Evolutionary conservation across 108 stramenopile species (phyloP).

Genomic region (Skeletonema marinoi): DNA sequence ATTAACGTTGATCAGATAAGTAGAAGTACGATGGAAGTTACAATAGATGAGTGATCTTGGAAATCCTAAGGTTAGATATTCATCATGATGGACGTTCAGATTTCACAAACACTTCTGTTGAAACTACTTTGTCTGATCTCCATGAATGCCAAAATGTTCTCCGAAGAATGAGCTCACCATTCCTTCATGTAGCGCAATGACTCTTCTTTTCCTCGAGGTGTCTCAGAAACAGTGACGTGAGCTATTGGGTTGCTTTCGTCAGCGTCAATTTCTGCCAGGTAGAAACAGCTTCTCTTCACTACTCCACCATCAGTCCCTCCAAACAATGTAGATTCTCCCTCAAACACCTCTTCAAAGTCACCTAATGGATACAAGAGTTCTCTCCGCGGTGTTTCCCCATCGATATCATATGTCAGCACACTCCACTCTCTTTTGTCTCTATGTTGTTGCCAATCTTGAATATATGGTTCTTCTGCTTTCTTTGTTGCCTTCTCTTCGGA

Average conservation of each 20-base stretch:
- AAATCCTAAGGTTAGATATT: background rate
- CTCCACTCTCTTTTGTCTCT: conserved; percentile 22
- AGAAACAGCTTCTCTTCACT: conserved; percentile 38
- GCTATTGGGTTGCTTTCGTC: conserved; percentile 25
- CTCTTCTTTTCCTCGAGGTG: conserved; percentile 46
- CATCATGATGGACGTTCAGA: background rate
- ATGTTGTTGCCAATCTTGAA: conserved; percentile 46
- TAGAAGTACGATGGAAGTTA: background rate
- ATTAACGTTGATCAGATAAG: background rate
- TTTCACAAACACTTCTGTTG: conserved; percentile 48
- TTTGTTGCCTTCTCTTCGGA: conserved; percentile 25
- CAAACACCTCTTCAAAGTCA: conserved; percentile 44
- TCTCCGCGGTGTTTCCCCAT: conserved; percentile 32
- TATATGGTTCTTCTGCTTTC: conserved; percentile 37
- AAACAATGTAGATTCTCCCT: conserved; percentile 46
- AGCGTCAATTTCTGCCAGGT: conserved; percentile 44
- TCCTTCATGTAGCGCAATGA: conserved; percentile 47
- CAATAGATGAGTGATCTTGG: no score
- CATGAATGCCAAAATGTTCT: conserved; percentile 42
- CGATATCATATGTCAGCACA: conserved; percentile 39
- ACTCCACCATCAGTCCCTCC: conserved; percentile 32
- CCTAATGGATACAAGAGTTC: conserved; percentile 45
- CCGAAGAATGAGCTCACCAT: conserved; percentile 38
- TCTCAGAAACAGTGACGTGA: conserved; percentile 35
- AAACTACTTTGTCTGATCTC: conserved; percentile 30